phyloP scores from a whole-genome alignment of 1,139 yeast genomes.

The Petasospora rhodanensis region DNA sequence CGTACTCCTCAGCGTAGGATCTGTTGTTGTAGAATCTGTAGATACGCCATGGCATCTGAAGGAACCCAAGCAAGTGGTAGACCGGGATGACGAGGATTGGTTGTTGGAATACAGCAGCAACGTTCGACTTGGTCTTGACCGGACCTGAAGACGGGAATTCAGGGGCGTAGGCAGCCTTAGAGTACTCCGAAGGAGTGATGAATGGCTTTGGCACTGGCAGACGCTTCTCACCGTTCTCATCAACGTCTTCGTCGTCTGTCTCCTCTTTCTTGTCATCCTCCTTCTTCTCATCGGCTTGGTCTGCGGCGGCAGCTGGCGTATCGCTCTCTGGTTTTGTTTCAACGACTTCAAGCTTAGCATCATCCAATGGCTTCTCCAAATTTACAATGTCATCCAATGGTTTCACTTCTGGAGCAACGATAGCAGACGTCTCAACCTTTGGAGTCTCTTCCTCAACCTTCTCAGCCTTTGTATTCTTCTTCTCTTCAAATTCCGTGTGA shows the following conservation, averaged over 20 bases:
- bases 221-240: conserved; percentile 34
- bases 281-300: conserved; percentile 1
- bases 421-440: not conserved
- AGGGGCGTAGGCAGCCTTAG: conserved; percentile 51
- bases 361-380: not conserved
- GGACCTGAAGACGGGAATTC: conserved; percentile 40
- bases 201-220: conserved; percentile 59
- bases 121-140: conserved; percentile 25
- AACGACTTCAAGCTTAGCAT: not conserved
- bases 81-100: conserved; percentile 71
- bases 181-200: conserved; percentile 53
- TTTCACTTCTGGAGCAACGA: conserved; percentile 7
- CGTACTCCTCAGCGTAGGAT: conserved; percentile 64
- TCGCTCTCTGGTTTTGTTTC: conserved; percentile 1
- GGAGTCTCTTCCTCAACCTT: too few species aligned
- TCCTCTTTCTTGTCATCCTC: conserved; percentile 4
- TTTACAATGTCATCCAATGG: conserved; percentile 5
- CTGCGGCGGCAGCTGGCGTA: too few species aligned
- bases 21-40: conserved; percentile 77
- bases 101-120: conserved; percentile 65
- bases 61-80: conserved; percentile 74
- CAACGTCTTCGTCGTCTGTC: conserved; percentile 21
- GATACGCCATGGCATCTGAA: conserved; percentile 69
- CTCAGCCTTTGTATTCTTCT: not conserved
- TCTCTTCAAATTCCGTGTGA: conserved; percentile 10